Percentiles rank a stretch among this genome's conserved stretches.
Conservation (phyloP, 805 yeast species). For the Metschnikowia reukaufii region DNA sequence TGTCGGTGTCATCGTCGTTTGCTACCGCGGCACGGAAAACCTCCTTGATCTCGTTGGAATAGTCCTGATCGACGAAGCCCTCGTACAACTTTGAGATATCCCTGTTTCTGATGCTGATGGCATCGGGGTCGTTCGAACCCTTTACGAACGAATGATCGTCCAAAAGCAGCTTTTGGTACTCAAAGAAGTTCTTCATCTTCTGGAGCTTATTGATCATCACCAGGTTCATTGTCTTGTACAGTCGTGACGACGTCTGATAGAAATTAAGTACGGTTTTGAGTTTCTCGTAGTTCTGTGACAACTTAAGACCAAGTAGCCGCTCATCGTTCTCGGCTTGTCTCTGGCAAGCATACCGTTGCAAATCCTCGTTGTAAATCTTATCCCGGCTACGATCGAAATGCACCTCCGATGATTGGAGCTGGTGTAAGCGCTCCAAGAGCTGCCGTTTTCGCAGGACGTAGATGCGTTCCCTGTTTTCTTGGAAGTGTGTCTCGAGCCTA, state of each 20-base stretch:
- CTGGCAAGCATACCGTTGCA: conserved; percentile 20
- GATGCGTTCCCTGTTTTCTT: conserved; percentile 19
- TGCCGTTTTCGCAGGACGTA: conserved; percentile 25
- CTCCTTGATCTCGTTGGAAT: conserved; percentile 30
- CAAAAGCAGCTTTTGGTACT: conserved; percentile 29
- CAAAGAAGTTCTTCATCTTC: conserved; percentile 40
- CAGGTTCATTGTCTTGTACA: conserved; percentile 32
- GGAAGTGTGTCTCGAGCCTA: conserved; percentile 22
- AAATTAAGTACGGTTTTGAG: conserved; percentile 32
- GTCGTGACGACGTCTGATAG: conserved; percentile 38
- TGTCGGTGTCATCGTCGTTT: conserved; percentile 15
- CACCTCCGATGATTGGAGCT: conserved; percentile 28
- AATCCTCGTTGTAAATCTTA: conserved; percentile 27
- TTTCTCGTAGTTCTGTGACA: conserved; percentile 33
- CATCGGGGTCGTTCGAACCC: conserved; percentile 16
- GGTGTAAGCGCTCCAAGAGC: conserved; percentile 26
- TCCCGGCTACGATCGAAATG: conserved; percentile 23
- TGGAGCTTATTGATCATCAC: conserved; percentile 35
- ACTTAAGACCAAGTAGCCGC: conserved; percentile 33
- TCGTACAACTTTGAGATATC: conserved; percentile 30
- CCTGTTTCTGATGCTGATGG: conserved; percentile 18
- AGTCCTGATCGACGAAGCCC: conserved; percentile 31
- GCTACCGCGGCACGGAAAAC: conserved; percentile 21
- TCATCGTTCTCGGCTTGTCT: conserved; percentile 31
- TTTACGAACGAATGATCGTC: conserved; percentile 25